Evolutionary conservation across 805 yeast genomes (phyloP).

Genomic region (Pichia nakasei): DNA sequence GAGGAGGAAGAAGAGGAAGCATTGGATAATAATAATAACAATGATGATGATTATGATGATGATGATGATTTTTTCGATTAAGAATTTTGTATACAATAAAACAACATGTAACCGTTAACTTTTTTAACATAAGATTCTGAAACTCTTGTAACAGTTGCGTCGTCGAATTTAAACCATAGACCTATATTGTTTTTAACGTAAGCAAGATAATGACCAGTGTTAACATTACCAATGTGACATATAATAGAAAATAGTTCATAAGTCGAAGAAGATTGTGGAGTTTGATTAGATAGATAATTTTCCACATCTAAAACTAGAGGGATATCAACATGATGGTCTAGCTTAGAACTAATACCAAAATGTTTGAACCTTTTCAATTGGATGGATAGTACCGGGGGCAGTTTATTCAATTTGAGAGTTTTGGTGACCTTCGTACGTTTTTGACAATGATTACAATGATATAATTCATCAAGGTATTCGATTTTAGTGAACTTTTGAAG

Average conservation of each 20-base stretch:
- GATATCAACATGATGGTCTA: slow-evolving; percentile 64
- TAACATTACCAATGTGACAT: slow-evolving; percentile 85
- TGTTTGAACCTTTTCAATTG: slow-evolving; percentile 81
- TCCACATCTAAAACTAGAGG: slow-evolving; percentile 69
- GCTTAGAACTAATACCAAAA: slow-evolving; percentile 50
- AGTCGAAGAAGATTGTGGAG: slow-evolving; percentile 15
- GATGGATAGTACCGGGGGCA: slow-evolving; percentile 73
- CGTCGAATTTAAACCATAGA: slow-evolving; percentile 89
- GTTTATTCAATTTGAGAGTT: slow-evolving; percentile 53
- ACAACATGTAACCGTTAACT: slow-evolving; percentile 74
- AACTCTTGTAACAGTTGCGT: slow-evolving; percentile 66
- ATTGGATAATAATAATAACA: slow-evolving; percentile 22
- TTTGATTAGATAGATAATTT: slow-evolving; percentile 37
- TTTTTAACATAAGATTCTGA: slow-evolving; percentile 55
- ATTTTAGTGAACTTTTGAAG: slow-evolving; percentile 66
- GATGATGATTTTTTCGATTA: slow-evolving; percentile 45
- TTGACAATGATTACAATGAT: slow-evolving; percentile 61
- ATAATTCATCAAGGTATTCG: slow-evolving; percentile 68
- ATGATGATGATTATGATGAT: slow-evolving; percentile 27
- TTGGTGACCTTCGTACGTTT: slow-evolving; percentile 60
- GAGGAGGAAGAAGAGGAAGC: slow-evolving; percentile 52
- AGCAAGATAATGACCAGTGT: slow-evolving; percentile 91
- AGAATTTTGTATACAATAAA: slow-evolving; percentile 42
- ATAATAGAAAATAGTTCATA: slow-evolving; percentile 85
- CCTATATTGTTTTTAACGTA: slow-evolving; percentile 64